Evolutionary conservation across 208 protist genomes (phyloP).

Genomic region (Leishmania braziliensis): DNA sequence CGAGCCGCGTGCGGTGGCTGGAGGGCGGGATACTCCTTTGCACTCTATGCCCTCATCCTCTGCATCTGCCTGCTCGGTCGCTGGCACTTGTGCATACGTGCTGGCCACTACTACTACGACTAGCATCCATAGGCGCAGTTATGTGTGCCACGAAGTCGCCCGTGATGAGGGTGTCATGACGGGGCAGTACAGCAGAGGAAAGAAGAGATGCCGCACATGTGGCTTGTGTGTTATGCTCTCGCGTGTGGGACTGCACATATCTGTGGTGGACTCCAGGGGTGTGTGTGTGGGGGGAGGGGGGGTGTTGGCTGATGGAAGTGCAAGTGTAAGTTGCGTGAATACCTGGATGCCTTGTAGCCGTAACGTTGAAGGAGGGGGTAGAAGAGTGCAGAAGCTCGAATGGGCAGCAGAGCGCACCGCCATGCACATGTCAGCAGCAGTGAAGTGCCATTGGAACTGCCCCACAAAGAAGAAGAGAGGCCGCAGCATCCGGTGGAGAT

Average conservation of each 20-base stretch:
- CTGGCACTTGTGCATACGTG: slow-evolving; percentile 37
- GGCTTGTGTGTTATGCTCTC: no score
- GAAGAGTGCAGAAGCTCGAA: neutral
- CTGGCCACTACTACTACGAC: neutral
- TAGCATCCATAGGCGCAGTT: neutral
- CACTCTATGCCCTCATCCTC: slow-evolving; percentile 47
- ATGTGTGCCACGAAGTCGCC: neutral
- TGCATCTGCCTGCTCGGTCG: slow-evolving; percentile 44
- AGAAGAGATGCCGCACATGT: neutral
- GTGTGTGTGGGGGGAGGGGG: neutral
- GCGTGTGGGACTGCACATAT: neutral
- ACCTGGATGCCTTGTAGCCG: neutral
- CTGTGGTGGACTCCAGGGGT: neutral
- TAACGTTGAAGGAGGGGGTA: neutral
- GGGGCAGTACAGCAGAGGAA: neutral
- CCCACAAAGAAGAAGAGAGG: neutral
- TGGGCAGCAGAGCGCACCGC: neutral
- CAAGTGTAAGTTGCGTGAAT: neutral
- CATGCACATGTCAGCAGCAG: neutral
- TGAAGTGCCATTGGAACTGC: neutral
- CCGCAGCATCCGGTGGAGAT: neutral
- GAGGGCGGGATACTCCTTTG: slow-evolving; percentile 33
- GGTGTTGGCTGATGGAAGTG: neutral
- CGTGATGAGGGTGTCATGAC: neutral
- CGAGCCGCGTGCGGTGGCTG: slow-evolving; percentile 60